A percentile compares a stretch with the other conserved stretches of the same genome.
phyloP scores from a whole-genome alignment of 2,329 filamentous ascomycete species.

The Phialophora macrospora region DNA sequence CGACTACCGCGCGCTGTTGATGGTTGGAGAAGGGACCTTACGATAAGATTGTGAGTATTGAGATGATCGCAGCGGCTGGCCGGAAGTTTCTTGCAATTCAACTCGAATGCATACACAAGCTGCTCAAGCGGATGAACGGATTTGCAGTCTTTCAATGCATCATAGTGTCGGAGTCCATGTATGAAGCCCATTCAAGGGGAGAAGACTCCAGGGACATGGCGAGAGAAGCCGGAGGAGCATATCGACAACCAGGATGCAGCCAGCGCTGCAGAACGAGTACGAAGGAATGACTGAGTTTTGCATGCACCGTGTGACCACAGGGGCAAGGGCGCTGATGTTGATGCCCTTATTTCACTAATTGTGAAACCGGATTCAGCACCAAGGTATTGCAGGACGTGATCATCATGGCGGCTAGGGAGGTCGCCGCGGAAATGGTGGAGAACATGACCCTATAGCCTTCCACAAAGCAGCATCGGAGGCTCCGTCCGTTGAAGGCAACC shows the following conservation, averaged over 20 bases:
- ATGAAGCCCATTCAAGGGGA: slow-evolving; percentile 67
- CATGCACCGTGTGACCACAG: slow-evolving; percentile 69
- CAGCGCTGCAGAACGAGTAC: slow-evolving; percentile 64
- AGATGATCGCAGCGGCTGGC: slow-evolving; percentile 78
- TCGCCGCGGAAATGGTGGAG: slow-evolving; percentile 65
- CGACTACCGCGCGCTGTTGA: slow-evolving; percentile 69
- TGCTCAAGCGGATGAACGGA: slow-evolving; percentile 68
- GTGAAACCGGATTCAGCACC: slow-evolving; percentile 72
- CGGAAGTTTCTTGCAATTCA: slow-evolving; percentile 70
- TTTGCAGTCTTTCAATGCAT: slow-evolving; percentile 77
- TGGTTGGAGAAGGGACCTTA: slow-evolving; percentile 59
- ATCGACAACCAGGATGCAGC: slow-evolving; percentile 65
- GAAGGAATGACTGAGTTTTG: slow-evolving; percentile 64
- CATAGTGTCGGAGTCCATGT: slow-evolving; percentile 72
- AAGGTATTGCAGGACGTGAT: slow-evolving; percentile 77
- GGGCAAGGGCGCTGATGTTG: slow-evolving; percentile 62
- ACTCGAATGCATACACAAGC: slow-evolving; percentile 66
- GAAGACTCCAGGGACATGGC: slow-evolving; percentile 72
- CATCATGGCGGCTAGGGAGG: slow-evolving; percentile 65
- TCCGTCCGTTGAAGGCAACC: background rate
- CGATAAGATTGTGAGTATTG: slow-evolving; percentile 75
- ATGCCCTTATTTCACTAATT: slow-evolving; percentile 70
- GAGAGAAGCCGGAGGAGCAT: slow-evolving; percentile 66
- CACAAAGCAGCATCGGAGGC: background rate
- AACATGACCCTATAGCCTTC: slow-evolving; percentile 63